Evolutionary conservation across 225 moss, liverwort and hornwort species (phyloP).

Genomic region (Physcomitrellopsis africana): DNA sequence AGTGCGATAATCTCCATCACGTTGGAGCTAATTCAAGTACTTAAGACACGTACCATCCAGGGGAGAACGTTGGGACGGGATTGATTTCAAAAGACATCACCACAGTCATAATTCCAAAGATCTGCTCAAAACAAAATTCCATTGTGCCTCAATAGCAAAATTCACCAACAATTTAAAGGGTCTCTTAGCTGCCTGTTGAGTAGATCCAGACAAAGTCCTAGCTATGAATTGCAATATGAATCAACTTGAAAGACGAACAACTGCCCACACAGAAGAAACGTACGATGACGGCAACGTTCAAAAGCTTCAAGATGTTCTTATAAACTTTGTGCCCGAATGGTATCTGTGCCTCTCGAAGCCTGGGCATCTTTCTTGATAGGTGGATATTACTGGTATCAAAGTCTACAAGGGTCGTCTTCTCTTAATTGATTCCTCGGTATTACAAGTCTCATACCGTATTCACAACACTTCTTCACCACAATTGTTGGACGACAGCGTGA

Average conservation of each 20-base stretch:
- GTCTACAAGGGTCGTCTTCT: neutral
- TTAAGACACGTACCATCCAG: conserved; percentile 41
- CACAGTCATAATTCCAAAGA: conserved; percentile 59
- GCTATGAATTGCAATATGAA: too few relatives aligned
- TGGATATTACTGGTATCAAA: neutral
- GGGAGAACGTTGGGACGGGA: conserved; percentile 40
- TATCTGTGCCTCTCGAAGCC: conserved; percentile 50
- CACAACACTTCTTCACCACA: neutral
- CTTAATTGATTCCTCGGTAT: neutral
- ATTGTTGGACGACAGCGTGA: neutral
- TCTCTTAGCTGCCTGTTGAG: too few relatives aligned
- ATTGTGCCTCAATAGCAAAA: too few relatives aligned
- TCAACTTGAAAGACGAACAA: too few relatives aligned
- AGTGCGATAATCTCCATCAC: neutral
- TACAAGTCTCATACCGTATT: neutral
- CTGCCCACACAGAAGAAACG: neutral
- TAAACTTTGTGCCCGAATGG: conserved; percentile 38
- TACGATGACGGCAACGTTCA: conserved; percentile 53
- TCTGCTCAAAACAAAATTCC: conserved; percentile 31
- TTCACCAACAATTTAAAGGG: too few relatives aligned
- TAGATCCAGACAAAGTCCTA: too few relatives aligned
- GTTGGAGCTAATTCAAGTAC: neutral
- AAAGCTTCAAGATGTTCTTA: conserved; percentile 44
- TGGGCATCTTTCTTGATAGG: conserved; percentile 46
- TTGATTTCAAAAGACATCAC: conserved; percentile 60